Base-by-base conservation (phyloP, 176 grass and related monocot species). In the Areca catechu region DNA sequence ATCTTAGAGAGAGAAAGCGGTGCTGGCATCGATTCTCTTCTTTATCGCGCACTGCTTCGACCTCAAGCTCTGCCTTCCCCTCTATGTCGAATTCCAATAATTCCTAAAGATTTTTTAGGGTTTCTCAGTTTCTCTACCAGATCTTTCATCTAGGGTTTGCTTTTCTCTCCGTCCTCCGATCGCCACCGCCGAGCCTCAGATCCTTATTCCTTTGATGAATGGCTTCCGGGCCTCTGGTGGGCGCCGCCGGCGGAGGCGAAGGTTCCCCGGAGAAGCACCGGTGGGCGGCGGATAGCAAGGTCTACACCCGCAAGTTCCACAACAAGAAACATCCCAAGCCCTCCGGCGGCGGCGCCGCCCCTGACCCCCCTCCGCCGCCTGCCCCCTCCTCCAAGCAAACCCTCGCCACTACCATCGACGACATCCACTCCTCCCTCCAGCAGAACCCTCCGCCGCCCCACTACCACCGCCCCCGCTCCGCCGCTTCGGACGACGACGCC, bases 251-350 rank as follows among this genome's bases (percentile, higher is more conserved):
- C 27, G 48, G 67, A 19, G 23, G 58, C 12, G 4, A 65, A 12
- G 62, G 65, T 19, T 71, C 23, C 5, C 57, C 65, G 7, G 61
- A 49, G 19, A 71, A 66, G 63, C 65, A 77, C 50, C 66, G 83
- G 51, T 85, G 90, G 80, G 49, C 75, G 20, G 30, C 73, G 30
- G 82, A 86, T 69, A 85, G 81, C 34, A 43, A 43, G 90, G 90
- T 95, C 9, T 95, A 86, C 68, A 76, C 62, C 20, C 90, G 90
- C 24, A 95, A 80, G 69, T 81, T 78, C 73, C 73, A 68, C 48
- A 69, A 73, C 54, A 95, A 81, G 73, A 83, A 43, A 1, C 34
- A 43, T 10, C 34, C 34, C 34, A 43, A 43, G 34, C 9, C 34
- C 10, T 43, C 34, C 34, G 9, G 34, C 10, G 34, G 9, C 34